Evolutionary conservation across 2,329 filamentous ascomycete species (phyloP), one percentile per base, ranked within the genome.

Genomic region (Exophiala phaeomuriformis): DNA sequence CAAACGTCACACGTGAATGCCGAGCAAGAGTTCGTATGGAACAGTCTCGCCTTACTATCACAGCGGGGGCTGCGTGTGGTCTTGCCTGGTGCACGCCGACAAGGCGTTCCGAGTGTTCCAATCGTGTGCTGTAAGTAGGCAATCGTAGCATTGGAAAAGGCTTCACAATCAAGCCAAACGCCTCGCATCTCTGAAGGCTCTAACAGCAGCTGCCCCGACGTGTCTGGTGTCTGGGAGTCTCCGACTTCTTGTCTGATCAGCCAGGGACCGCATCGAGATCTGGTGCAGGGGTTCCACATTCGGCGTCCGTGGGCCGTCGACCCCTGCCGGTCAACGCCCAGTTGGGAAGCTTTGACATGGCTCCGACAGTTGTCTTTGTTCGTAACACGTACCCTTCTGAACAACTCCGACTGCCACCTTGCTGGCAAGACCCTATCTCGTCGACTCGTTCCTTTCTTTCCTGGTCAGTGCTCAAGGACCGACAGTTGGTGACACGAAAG

Each of bases 351-450:
- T 45, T 45, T 45, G 42, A 45, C 42, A 45, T 45, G 28, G 28
- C 28, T 47, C 44, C 9, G 44, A 47, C 44, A 39, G 31, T 52
- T 47, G 50, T 41, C 43, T 27, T 41, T 47, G 42, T 47, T 40
- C 19, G 8, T 12, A 31, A 36, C 44, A 37, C 8, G 32, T 5
- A 37, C 32, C 39, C 32, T 47, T 47, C 33, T 12, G 32, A 29
- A 27, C 42, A 6, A 6, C 6, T 9, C 5, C n/a, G 6, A 44
- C 42, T 32, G 37, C 28, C 35, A 29, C n/a, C 42, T 45, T n/a
- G 28, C 42, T 5, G 28, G 3, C n/a, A 32, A 6, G 6, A 10
- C 42, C 30, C 42, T 32, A 45, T 45, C 42, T 7, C 30, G 8
- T 12, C 19, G 19, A 19, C 19, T 19, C 19, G 28, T 29, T 32